Evolutionary conservation across 371 early-diverging fungal species (phyloP), one percentile per base, ranked within the genome.

Genomic region (Mortierella sp.): DNA sequence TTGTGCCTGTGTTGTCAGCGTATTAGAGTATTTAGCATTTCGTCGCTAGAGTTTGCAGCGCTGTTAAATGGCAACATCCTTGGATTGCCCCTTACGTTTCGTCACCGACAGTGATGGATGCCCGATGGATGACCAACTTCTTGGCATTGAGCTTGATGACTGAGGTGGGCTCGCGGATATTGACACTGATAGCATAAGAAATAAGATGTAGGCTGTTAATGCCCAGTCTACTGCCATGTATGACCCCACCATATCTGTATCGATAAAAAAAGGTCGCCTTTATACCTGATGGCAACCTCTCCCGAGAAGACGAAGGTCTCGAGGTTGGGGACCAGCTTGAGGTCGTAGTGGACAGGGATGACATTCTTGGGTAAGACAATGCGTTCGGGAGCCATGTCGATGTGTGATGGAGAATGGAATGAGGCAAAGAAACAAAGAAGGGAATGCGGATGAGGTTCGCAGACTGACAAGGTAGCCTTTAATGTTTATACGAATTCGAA

Each of bases 311-410:
- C 80, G 79, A 93, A 92, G 0, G 82, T 76, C 30, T 76, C 81
- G 15, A 94, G 68, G 70, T 93, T 82, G 2, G 95, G 94, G 23
- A 75, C 82, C 34, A 96, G 49, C 48, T 83, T 79, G 19, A 95
- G 60, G 47, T 78, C 80, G 76, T 96, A 96, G 79, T 95, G 93
- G 44, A 79, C 60, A 15, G 96, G 96, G 34, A 79, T 82, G 34
- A 93, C 86, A 52, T 76, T 84, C 30, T 80, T 83, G 24, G 96
- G 96, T 46, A 96, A 78, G 44, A 95, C 78, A 56, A 90, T 85
- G 47, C 83, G 80, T 15, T 76, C 72, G 12, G 71, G 60, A 4
- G 73, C 63, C 56, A 64, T 64, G 49, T 15, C 44, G 47, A 41
- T 19, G 30, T 2, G 30, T 58, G 39, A 41, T 49, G 56, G 14